Evolutionary conservation across 2,329 filamentous ascomycete genomes (phyloP), one percentile per base, ranked within the genome.

Genomic region (Westerdykella aurantiaca): DNA sequence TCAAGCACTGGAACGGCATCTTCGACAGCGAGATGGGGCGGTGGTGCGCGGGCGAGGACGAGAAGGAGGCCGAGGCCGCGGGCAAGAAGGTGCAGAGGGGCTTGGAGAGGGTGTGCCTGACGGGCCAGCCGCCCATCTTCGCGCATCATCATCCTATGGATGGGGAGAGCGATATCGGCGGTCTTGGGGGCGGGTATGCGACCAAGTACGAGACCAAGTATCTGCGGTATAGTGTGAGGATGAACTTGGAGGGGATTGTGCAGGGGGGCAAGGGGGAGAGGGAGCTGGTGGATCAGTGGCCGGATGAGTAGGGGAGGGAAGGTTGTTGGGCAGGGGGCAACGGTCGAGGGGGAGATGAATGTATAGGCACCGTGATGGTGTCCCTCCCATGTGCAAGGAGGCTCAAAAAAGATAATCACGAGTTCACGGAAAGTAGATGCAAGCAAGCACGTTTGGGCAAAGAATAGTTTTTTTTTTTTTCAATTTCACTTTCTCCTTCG

Each of bases 141-240:
- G 58, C 57, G 21, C 59, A 61, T 25, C 59, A 62, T 49, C 59
- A 61, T 48, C 59, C 59, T 7, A 46, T 52, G 46, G 46, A 56
- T 23, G 59, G 59, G 18, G 51, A 61, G 50, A 61, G 57, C 38
- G 59, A 61, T 55, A 62, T 61, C 43, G 57, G 57, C 5, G 57
- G 58, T 3, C 44, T 61, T 43, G 59, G 59, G 4, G 59, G 59
- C 12, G 59, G 59, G 34, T 62, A 61, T 56, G 59, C 56, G 33
- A 57, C 37, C 21, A 56, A 51, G 45, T 58, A 54, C 37, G 59
- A 61, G 54, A 62, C 59, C 0, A 61, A 61, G 47, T 62, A 61
- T 53, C 40, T 62, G 49, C 46, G 57, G 42, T 51, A 56, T 41
- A 62, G 59, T 51, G 58, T 62, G 31, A 44, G 58, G 45, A 62